These are phyloP conservation scores for Pleurotus cornucopiae DNA, from an alignment of 768 basidiomycete genomes.

Conservation along the genomic window DNA sequence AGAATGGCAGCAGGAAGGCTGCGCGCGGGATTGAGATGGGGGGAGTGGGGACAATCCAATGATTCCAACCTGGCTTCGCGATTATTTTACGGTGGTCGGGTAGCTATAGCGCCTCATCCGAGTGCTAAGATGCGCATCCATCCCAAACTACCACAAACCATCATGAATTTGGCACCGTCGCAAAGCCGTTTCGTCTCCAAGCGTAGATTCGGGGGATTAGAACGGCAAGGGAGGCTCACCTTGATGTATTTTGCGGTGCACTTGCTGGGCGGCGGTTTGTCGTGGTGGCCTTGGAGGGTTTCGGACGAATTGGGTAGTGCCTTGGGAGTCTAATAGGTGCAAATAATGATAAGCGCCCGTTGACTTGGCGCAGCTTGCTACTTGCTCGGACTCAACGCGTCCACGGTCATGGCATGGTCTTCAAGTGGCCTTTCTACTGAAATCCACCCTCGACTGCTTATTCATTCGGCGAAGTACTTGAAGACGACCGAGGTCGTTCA, in stretches of 20 bases:
- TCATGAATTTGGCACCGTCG: conserved; percentile 12
- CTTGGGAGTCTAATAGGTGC: background rate
- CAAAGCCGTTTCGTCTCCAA: conserved; percentile 9
- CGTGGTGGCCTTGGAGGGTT: background rate
- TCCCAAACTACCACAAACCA: conserved; percentile 20
- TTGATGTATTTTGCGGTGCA: conserved; percentile 44
- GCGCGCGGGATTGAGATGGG: background rate
- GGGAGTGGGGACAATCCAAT: conserved; percentile 10
- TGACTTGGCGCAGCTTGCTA: no score
- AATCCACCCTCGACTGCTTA: no score
- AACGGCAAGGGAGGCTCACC: conserved; percentile 42
- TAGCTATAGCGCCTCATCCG: conserved; percentile 29
- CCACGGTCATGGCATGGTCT: no score
- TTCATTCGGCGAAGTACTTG: no score
- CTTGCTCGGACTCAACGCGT: no score
- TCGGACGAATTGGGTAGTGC: background rate
- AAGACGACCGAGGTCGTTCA: no score
- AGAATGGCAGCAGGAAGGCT: no score
- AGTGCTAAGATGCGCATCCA: conserved; percentile 34
- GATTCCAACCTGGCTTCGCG: background rate
- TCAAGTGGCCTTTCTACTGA: no score
- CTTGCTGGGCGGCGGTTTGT: conserved; percentile 6
- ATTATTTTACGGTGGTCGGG: no score
- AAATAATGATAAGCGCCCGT: background rate
- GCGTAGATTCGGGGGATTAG: conserved; percentile 9